Evolutionary conservation across 441 rosid species (phyloP), one percentile per base, ranked within the genome.

Genomic region (Aquilaria agallochum): DNA sequence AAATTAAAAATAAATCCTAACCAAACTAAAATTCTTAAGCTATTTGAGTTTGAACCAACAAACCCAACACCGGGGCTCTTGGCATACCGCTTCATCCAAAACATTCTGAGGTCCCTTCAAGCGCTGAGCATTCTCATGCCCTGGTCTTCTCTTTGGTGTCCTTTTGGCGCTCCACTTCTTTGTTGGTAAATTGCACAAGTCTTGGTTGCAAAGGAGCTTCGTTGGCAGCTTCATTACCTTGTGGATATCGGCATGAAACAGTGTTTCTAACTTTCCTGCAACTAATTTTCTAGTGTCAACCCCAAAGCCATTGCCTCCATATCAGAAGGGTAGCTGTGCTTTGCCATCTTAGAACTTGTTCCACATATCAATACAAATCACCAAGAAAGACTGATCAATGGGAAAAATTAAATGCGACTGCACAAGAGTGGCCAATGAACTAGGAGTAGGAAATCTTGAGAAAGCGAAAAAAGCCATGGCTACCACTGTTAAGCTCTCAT

Each of bases 371-470:
- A 0, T 8, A 31, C 1, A 20, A 20, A 20, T 20, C 20, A 20
- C 20, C 20, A 20, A 20, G 20, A 20, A 20, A 20, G 20, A 20
- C 1, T 20, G 20, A 20, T 20, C 20, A 20, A 20, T 20, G 20
- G 20, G 20, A 0, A 20, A 20, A 20, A 20, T 20, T 20, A 20
- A 20, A 20, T 20, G 20, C 20, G 40, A 66, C 63, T 80, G 93
- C 69, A 87, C 93, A 5, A 80, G 95, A 63, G 92, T 90, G 59
- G 86, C 95, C 0, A 93, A 88, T 59, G 96, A 90, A 58, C 64
- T 93, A 65, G 95, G 95, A 65, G 90, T 90, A 2, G 79, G 80
- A 60, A 77, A 80, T 46, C 59, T 80, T 2, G 56, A 57, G 11
- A 49, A 68, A 40, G 98, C 95, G 15, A 93, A 81, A 74, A 75